Conservation (phyloP, 495 filamentous ascomycete genomes). For the Neurospora sp. region DNA sequence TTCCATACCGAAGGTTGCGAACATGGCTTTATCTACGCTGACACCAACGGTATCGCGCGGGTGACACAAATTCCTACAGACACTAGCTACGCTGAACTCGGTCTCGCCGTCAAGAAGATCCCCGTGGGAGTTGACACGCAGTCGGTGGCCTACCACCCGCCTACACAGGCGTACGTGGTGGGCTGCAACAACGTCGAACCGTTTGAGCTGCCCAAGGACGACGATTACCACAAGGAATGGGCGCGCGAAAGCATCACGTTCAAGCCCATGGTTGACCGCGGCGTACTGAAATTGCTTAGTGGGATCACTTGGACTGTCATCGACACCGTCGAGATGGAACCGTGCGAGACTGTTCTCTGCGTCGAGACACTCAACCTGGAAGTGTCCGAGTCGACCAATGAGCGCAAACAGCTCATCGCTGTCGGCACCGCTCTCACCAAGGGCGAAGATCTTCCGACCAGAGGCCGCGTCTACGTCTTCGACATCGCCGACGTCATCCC, state of each 20-base stretch:
- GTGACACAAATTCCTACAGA: constrained; percentile 55
- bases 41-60: constrained; percentile 52
- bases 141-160: constrained; percentile 62
- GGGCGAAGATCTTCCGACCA: constrained; percentile 79
- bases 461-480: constrained; percentile 83
- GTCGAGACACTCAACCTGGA: constrained; percentile 79
- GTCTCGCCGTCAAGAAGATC: constrained; percentile 61
- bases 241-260: constrained; percentile 52
- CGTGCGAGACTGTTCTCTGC: constrained; percentile 66
- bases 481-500: constrained; percentile 86
- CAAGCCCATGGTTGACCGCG: constrained; percentile 56
- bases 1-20: constrained; percentile 69
- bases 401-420: constrained; percentile 67
- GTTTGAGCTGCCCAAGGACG: constrained; percentile 76
- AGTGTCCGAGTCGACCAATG: constrained; percentile 78
- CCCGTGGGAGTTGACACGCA: constrained; percentile 60
- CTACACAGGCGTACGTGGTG: constrained; percentile 64
- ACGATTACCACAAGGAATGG: constrained; percentile 76
- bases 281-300: constrained; percentile 62
- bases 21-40: constrained; percentile 71
- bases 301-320: constrained; percentile 67
- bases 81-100: constrained; percentile 56
- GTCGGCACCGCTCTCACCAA: constrained; percentile 76
- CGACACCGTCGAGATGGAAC: constrained; percentile 59
- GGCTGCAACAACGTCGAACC: constrained; percentile 53